phyloP scores from a whole-genome alignment of 352 stramenopile genomes.

The Pythium oligandrum region DNA sequence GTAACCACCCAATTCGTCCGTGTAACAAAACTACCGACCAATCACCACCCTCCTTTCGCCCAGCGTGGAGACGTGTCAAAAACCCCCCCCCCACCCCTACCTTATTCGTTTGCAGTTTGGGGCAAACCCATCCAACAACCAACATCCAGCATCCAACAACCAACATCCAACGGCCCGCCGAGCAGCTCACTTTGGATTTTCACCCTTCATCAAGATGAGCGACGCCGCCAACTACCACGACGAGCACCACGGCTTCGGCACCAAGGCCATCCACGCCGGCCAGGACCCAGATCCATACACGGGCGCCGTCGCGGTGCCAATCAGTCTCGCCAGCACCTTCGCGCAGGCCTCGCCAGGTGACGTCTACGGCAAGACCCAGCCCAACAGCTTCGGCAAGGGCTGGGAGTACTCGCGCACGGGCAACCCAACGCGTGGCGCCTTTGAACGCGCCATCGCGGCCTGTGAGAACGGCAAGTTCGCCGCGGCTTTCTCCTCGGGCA shows the following conservation, averaged over 20 bases:
- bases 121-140: neutral
- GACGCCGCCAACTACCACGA: constrained; percentile 53
- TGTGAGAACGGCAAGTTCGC: constrained; percentile 90
- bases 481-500: constrained; percentile 88
- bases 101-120: constrained; percentile 16
- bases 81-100: too few species aligned
- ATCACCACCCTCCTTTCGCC: constrained; percentile 4
- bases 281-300: constrained; percentile 75
- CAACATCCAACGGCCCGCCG: too few species aligned
- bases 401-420: constrained; percentile 94
- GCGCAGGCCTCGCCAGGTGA: constrained; percentile 70
- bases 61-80: constrained; percentile 4
- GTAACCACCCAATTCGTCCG: neutral
- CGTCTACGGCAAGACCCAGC: constrained; percentile 65
- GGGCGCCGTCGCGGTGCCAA: constrained; percentile 82
- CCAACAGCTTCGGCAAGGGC: constrained; percentile 93
- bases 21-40: constrained; percentile 2
- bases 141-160: too few species aligned
- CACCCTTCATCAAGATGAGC: constrained; percentile 27
- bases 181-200: neutral
- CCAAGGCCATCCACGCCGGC: constrained; percentile 78
- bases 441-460: constrained; percentile 91
- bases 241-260: constrained; percentile 81
- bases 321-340: constrained; percentile 92
- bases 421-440: constrained; percentile 94